Percentiles rank a stretch among this genome's conserved stretches.
Evolutionary conservation across 768 basidiomycete genomes (phyloP).

Genomic region (Austroboletus eburneus): DNA sequence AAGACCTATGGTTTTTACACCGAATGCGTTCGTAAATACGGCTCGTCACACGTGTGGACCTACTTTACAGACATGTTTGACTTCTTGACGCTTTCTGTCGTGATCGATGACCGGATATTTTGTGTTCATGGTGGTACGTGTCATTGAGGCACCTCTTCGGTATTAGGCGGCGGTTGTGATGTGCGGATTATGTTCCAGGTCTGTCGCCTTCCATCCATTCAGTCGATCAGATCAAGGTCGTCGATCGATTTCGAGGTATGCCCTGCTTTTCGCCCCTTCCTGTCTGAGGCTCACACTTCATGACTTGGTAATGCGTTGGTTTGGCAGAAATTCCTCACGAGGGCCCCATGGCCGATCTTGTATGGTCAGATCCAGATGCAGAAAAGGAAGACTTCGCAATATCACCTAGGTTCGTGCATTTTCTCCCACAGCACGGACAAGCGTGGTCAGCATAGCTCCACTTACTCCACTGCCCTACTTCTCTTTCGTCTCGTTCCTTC

Average conservation of each 20-base stretch:
- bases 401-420: conserved; percentile 75
- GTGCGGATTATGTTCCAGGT: conserved; percentile 42
- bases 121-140: conserved; percentile 93
- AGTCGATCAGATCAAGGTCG: conserved; percentile 99
- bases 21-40: conserved; percentile 97
- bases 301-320: conserved; percentile 9
- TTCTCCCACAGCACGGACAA: conserved; percentile 7
- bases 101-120: conserved; percentile 98
- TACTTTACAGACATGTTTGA: conserved; percentile 99
- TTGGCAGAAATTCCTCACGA: conserved; percentile 93
- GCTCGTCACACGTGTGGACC: conserved; percentile 94
- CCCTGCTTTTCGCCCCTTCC: conserved; percentile 16
- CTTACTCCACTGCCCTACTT: conserved; percentile 8
- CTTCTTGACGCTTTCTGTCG: conserved; percentile 93
- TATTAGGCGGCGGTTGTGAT: conserved; percentile 3
- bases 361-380: conserved; percentile 99
- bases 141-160: neutral
- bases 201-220: conserved; percentile 98
- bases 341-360: conserved; percentile 98
- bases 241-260: conserved; percentile 94
- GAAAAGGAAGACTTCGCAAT: conserved; percentile 99
- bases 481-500: conserved; percentile 7
- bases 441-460: conserved; percentile 8
- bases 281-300: conserved; percentile 21
- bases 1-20: conserved; percentile 99